These are phyloP conservation scores for Phallus indusiatus DNA, from an alignment of 768 basidiomycete genomes.

Conservation along the genomic window DNA sequence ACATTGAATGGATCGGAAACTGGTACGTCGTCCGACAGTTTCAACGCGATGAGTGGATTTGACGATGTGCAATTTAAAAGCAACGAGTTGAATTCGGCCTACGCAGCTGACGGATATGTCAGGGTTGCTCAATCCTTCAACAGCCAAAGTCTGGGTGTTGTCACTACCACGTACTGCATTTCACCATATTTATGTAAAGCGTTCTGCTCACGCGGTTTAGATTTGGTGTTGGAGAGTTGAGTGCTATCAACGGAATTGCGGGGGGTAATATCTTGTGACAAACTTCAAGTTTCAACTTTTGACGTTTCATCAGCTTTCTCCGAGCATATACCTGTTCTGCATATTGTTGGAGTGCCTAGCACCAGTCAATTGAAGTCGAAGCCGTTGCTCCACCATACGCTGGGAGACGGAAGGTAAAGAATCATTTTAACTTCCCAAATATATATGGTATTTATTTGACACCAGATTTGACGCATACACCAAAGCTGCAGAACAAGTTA, in stretches of 20 bases:
- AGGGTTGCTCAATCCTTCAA: conserved; percentile 56
- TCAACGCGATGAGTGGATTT: not conserved
- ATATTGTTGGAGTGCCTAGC: conserved; percentile 77
- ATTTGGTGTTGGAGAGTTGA: conserved; percentile 91
- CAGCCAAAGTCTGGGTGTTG: conserved; percentile 49
- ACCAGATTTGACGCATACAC: conserved; percentile 70
- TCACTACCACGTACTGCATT: conserved; percentile 62
- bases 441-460: not conserved
- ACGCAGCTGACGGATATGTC: conserved; percentile 91
- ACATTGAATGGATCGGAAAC: conserved; percentile 81
- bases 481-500: conserved; percentile 67
- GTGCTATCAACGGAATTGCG: conserved; percentile 78
- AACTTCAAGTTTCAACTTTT: not conserved
- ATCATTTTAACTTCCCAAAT: not conserved
- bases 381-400: conserved; percentile 79
- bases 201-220: conserved; percentile 23
- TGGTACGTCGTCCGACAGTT: conserved; percentile 34
- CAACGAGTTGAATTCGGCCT: conserved; percentile 80
- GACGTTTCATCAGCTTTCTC: conserved; percentile 45
- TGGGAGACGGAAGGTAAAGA: conserved; percentile 66
- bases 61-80: conserved; percentile 25
- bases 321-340: conserved; percentile 85
- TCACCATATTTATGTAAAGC: not conserved
- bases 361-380: conserved; percentile 60
- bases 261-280: conserved; percentile 35